Conservation (phyloP, 1,139 yeast genomes). For the Sugiyamaella japonica region DNA sequence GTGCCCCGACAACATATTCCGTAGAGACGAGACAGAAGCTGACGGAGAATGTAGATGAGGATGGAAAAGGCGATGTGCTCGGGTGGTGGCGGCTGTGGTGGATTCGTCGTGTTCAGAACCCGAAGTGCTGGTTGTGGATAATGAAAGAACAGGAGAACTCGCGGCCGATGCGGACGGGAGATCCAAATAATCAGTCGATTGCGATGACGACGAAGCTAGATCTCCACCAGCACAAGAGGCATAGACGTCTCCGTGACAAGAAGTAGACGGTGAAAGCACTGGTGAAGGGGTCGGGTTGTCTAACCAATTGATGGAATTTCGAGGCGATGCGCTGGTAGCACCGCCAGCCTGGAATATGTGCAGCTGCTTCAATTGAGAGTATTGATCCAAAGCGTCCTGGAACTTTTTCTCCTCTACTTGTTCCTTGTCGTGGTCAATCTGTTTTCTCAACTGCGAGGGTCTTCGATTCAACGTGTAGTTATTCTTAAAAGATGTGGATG, state of each 20-base stretch:
- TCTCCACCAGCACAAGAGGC: no score
- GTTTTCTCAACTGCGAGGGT: background rate
- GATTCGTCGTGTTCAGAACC: background rate
- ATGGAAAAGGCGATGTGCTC: conserved; percentile 12
- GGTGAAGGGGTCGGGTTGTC: background rate
- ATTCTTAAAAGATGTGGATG: background rate
- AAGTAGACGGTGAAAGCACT: background rate
- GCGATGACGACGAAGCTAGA: background rate
- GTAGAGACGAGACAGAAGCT: conserved; percentile 9
- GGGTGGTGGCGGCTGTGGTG: background rate
- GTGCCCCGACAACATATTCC: conserved; percentile 7
- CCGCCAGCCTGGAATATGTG: background rate
- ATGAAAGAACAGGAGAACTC: background rate
- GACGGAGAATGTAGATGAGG: conserved; percentile 10
- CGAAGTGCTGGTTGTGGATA: background rate
- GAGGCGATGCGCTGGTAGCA: background rate
- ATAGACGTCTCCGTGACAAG: background rate
- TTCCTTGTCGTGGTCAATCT: background rate
- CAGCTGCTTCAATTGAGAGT: background rate
- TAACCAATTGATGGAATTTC: background rate
- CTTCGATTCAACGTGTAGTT: conserved; percentile 1
- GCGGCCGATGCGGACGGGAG: background rate
- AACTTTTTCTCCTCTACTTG: background rate
- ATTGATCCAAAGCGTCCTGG: background rate
- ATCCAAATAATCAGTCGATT: background rate